A percentile compares a stretch with the other conserved stretches of the same genome.
These are phyloP conservation scores for Fraxinus paxiana DNA, from an alignment of 305 asterid genomes.

Conservation along the genomic window DNA sequence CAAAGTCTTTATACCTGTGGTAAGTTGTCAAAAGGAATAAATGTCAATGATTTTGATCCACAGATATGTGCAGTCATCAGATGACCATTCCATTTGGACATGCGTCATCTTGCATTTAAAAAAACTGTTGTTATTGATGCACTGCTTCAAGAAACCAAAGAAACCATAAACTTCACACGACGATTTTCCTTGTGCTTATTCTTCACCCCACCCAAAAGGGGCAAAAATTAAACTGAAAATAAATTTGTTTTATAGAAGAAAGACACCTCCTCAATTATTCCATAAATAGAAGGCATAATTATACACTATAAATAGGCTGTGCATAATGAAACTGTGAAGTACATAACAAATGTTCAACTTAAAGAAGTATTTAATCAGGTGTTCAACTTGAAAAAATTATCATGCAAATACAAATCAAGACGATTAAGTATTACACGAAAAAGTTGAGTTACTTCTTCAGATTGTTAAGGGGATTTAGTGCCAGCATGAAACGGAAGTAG, in stretches of 20 bases:
- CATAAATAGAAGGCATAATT: background rate
- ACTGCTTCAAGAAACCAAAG: background rate
- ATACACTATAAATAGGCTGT: background rate
- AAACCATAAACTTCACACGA: background rate
- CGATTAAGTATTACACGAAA: background rate
- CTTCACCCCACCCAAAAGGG: background rate
- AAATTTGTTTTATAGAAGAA: background rate
- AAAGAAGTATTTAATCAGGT: background rate
- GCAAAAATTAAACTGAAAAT: background rate
- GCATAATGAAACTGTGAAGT: background rate
- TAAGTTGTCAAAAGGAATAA: conserved; percentile 14
- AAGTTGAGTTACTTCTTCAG: background rate
- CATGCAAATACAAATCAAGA: background rate
- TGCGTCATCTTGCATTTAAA: background rate
- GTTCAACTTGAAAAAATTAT: background rate
- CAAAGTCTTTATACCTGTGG: conserved; percentile 59
- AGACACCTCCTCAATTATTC: background rate
- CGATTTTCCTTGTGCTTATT: background rate
- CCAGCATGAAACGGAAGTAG: background rate
- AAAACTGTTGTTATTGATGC: background rate
- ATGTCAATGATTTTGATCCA: conserved; percentile 12
- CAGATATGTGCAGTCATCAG: background rate
- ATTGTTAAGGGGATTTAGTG: background rate
- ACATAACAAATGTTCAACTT: background rate
- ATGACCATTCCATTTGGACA: background rate